Evolutionary conservation across 1,139 yeast genomes (phyloP).

Genomic region (Yamadazyma atmosphaerica): DNA sequence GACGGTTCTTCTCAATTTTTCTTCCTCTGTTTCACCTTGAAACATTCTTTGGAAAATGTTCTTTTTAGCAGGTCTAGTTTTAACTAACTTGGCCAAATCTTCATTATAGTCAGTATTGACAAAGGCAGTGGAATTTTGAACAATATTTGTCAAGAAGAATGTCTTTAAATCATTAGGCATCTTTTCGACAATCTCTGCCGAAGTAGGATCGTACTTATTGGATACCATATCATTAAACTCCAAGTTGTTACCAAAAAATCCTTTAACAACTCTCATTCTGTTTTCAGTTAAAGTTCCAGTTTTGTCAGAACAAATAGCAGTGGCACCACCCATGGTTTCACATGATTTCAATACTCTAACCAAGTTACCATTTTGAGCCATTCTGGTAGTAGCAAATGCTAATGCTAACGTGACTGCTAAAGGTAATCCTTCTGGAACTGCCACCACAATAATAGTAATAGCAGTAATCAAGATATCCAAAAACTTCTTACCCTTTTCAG

Average conservation of each 20-base stretch:
- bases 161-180: constrained; percentile 34
- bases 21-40: constrained; percentile 14
- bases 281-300: constrained; percentile 96
- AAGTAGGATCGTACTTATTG: constrained; percentile 23
- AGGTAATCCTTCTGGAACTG: constrained; percentile 98
- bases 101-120: constrained; percentile 55
- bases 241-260: constrained; percentile 52
- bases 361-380: constrained; percentile 94
- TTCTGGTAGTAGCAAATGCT: constrained; percentile 96
- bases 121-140: constrained; percentile 86
- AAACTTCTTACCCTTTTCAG: constrained; percentile 83
- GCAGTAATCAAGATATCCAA: constrained; percentile 87
- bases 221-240: constrained; percentile 47
- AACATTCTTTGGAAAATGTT: constrained; percentile 24
- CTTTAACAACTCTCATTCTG: constrained; percentile 84
- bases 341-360: constrained; percentile 93
- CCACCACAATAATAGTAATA: constrained; percentile 91
- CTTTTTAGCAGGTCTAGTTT: constrained; percentile 29
- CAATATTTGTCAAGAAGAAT: constrained; percentile 59
- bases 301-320: constrained; percentile 95
- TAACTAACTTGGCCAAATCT: constrained; percentile 30
- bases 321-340: constrained; percentile 99
- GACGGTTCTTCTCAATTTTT: constrained; percentile 20
- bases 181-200: constrained; percentile 30
- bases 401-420: constrained; percentile 93